Conservation (phyloP, 495 filamentous ascomycete species). For the Parachaetomium inaequale region DNA sequence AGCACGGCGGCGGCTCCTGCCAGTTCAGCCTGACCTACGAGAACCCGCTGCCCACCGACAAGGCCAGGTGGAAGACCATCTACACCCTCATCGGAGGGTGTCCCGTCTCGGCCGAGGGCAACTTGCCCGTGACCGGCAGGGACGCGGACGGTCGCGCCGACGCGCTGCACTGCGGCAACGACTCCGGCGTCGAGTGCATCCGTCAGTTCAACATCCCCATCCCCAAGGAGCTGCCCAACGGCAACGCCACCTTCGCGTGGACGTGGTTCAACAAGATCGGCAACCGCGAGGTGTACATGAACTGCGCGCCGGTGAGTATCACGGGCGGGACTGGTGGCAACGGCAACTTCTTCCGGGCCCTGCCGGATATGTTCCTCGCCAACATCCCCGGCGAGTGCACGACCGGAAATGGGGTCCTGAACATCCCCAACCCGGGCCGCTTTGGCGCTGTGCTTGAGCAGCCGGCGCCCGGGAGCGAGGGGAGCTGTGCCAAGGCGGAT, state of each 20-base stretch:
- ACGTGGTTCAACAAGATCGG: constrained; percentile 89
- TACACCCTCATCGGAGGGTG: constrained; percentile 75
- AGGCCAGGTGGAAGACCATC: constrained; percentile 67
- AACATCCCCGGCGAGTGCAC: constrained; percentile 44
- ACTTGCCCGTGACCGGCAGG: constrained; percentile 34
- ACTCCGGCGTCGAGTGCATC: constrained; percentile 28
- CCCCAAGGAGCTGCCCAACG: constrained; percentile 53
- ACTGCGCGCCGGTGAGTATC: constrained; percentile 74
- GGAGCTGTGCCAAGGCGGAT: constrained; percentile 53
- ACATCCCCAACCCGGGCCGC: constrained; percentile 33
- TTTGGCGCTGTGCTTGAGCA: constrained; percentile 25
- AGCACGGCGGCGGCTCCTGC: constrained; percentile 82
- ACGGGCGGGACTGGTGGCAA: constrained; percentile 33
- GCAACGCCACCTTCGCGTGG: constrained; percentile 70
- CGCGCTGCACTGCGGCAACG: constrained; percentile 26
- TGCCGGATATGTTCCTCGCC: constrained; percentile 58
- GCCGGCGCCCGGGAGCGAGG: constrained; percentile 39
- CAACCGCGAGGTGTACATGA: constrained; percentile 88
- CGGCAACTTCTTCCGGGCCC: constrained; percentile 28
- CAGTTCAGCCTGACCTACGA: constrained; percentile 80
- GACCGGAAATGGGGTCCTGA: constrained; percentile 23
- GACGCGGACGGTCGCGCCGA: constrained; percentile 25
- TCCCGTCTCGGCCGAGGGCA: constrained; percentile 48
- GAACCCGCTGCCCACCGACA: constrained; percentile 47
- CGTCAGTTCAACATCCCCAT: constrained; percentile 46